A percentile compares a stretch with the other conserved stretches of the same genome.
Conservation (phyloP, 75 land plant genomes). For the Adiantum capillusveneris region DNA sequence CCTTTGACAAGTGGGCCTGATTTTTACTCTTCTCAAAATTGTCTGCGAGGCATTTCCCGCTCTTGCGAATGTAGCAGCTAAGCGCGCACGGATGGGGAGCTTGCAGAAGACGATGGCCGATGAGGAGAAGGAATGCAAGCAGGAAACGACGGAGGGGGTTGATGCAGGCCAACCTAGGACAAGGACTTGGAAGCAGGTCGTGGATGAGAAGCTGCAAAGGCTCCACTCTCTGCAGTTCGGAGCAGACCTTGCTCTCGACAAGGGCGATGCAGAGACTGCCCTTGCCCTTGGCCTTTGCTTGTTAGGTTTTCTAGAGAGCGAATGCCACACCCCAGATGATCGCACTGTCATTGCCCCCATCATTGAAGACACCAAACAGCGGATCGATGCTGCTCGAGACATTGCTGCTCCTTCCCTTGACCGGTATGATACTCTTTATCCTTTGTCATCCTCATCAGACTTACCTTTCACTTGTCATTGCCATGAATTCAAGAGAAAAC, state of each 20-base stretch:
- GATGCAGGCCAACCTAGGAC: too few species aligned
- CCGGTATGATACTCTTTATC: conserved; percentile 34
- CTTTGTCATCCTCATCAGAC: background rate
- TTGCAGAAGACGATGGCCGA: too few species aligned
- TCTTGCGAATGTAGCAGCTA: too few species aligned
- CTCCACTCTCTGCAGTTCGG: conserved; percentile 90
- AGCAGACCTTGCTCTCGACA: conserved; percentile 52
- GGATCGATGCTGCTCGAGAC: conserved; percentile 36
- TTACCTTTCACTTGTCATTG: background rate
- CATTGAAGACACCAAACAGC: conserved; percentile 30
- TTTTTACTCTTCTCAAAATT: too few species aligned
- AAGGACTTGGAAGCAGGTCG: conserved; percentile 43
- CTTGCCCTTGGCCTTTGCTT: conserved; percentile 55
- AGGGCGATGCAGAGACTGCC: conserved; percentile 50
- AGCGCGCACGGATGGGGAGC: too few species aligned
- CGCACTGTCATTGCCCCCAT: conserved; percentile 48
- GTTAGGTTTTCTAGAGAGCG: conserved; percentile 78
- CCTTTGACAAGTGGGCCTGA: too few species aligned
- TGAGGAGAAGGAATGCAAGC: too few species aligned
- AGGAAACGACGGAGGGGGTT: too few species aligned
- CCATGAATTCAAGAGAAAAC: background rate
- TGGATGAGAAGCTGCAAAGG: conserved; percentile 53
- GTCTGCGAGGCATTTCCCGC: too few species aligned
- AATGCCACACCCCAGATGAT: conserved; percentile 20
- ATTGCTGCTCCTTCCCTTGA: conserved; percentile 44